Percentiles rank a stretch among this genome's conserved stretches.
Conservation (phyloP, 768 basidiomycete genomes). For the Cystoderma amianthinum region DNA sequence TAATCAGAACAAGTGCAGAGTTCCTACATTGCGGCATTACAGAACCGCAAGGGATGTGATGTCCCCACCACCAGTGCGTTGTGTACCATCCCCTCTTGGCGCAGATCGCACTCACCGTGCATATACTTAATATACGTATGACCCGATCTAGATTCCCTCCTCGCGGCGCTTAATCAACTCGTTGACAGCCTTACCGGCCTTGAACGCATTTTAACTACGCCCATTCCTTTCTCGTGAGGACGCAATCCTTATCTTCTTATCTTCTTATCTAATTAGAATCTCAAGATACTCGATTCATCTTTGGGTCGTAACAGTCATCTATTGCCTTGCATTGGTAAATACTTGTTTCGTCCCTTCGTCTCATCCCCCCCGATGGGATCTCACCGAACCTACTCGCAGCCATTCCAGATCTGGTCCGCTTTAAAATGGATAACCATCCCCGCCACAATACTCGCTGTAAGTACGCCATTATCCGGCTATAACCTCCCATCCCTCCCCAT, state of each 20-base stretch:
- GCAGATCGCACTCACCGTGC: neutral
- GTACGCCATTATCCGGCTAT: too few species aligned
- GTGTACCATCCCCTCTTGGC: neutral
- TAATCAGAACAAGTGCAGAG: too few species aligned
- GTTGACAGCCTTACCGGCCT: constrained; percentile 63
- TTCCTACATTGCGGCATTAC: constrained; percentile 59
- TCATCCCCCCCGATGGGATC: neutral
- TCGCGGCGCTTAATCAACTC: constrained; percentile 43
- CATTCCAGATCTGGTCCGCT: constrained; percentile 53
- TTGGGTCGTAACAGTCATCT: constrained; percentile 58
- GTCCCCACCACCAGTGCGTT: constrained; percentile 54
- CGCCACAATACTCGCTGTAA: constrained; percentile 43
- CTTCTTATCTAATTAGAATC: neutral
- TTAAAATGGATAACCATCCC: constrained; percentile 63
- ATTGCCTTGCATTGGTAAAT: constrained; percentile 50
- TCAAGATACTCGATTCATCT: constrained; percentile 60
- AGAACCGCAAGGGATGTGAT: constrained; percentile 47
- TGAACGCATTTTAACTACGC: constrained; percentile 69
- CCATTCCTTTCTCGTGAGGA: constrained; percentile 66
- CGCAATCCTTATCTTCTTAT: too few species aligned
- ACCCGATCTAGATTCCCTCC: constrained; percentile 34
- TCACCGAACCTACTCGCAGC: constrained; percentile 26
- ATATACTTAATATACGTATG: neutral
- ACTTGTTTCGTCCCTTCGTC: neutral
- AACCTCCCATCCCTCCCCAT: too few species aligned